Evolutionary conservation across 2,329 filamentous ascomycete genomes (phyloP), one percentile per base, ranked within the genome.

Genomic region (Lasiodiplodia citricola): DNA sequence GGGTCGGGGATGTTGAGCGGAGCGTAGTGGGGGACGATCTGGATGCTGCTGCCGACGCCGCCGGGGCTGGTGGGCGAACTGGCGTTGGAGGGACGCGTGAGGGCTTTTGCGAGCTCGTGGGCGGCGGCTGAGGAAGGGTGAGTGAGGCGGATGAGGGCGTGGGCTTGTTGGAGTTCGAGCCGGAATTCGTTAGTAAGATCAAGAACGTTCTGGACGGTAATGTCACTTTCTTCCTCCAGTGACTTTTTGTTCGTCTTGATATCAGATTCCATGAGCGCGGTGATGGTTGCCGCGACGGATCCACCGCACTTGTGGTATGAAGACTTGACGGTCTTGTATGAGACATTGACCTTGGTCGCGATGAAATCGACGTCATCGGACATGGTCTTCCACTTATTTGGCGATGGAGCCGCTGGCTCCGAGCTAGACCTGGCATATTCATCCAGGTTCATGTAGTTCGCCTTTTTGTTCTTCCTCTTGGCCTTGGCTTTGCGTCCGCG

Each of bases 321-420:
- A 0, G 88, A 89, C 2, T 83, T 80, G 3, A 90, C 83, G 0
- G 79, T 77, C 37, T 83, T 79, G 37, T 80, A 78, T 2, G 85
- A 75, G 16, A 86, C 74, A 2, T 84, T 80, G 35, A 85, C 83
- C 50, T 86, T 83, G 10, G 83, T 83, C 16, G 83, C 82, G 66
- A 92, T 86, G 71, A 90, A 90, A 0, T 89, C 85, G 16, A 91
- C 82, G 71, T 91, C 88, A 64, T 85, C 80, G 55, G 79, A 83
- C 2, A 83, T 85, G 37, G 80, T 82, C 68, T 87, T 81, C 90
- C 90, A 92, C 71, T 85, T 86, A 72, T 89, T 91, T 13, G 11
- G 68, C 54, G 57, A 70, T 60, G 64, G 73, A 57, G 38, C 72
- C 58, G 54, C 67, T 44, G 68, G 73, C 66, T n/a, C 70, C 66